Percentiles rank a stretch among this genome's conserved stretches.
phyloP scores from a whole-genome alignment of 495 filamentous ascomycete genomes.

The Pyrenula massariospora region DNA sequence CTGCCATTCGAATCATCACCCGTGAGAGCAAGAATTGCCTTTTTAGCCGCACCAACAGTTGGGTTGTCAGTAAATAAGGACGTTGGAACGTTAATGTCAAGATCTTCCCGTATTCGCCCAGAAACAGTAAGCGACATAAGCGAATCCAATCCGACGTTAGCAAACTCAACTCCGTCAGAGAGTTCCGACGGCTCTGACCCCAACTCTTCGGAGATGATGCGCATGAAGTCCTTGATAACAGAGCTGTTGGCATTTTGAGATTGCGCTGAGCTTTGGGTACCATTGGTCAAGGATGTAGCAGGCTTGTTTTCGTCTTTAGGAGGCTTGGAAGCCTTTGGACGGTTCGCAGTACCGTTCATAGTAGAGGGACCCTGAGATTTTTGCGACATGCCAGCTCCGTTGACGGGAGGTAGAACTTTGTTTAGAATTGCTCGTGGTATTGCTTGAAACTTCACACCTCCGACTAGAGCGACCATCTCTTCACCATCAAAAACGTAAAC shows the following conservation, averaged over 20 bases:
- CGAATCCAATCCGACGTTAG: conserved; percentile 48
- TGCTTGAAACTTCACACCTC: conserved; percentile 37
- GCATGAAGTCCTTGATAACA: no score
- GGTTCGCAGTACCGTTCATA: conserved; percentile 53
- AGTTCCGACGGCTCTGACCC: conserved; percentile 4
- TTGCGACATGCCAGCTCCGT: conserved; percentile 50
- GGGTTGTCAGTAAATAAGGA: conserved; percentile 3
- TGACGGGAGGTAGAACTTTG: conserved; percentile 43
- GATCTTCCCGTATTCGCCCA: conserved; percentile 41
- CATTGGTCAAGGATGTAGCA: no score
- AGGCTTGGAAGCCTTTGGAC: conserved; percentile 59
- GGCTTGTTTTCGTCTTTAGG: no score
- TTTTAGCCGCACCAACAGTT: no score
- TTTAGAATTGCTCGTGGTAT: conserved; percentile 60
- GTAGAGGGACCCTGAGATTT: conserved; percentile 53
- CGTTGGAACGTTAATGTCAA: conserved; percentile 27
- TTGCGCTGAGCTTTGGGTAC: no score
- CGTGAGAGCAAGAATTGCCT: no score
- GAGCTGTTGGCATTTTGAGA: no score
- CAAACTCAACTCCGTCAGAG: conserved; percentile 37
- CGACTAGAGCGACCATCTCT: conserved; percentile 16
- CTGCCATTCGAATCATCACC: no score
- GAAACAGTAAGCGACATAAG: conserved; percentile 44
- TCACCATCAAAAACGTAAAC: conserved; percentile 24
- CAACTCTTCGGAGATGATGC: conserved; percentile 8